Conservation (phyloP, 345 rosid species). For the Rubroshorea leprosula region DNA sequence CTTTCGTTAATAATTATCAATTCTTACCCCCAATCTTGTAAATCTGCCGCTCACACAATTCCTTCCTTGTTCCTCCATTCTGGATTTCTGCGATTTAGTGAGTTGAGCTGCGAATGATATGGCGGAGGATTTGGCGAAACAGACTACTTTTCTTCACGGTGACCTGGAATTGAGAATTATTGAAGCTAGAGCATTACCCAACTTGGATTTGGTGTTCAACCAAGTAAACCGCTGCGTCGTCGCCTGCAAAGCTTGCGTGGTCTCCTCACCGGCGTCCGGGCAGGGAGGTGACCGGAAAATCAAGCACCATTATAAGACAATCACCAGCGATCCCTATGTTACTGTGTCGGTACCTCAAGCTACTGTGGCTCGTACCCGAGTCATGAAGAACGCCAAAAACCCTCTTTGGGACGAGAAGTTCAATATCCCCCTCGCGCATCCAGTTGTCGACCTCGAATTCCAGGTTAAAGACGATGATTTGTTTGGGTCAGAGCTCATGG, state of each 20-base stretch:
- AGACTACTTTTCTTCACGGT: conserved; percentile 52
- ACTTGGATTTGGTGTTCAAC: conserved; percentile 55
- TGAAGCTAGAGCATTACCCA: conserved; percentile 57
- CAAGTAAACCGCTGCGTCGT: conserved; percentile 43
- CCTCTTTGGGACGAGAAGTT: conserved; percentile 77
- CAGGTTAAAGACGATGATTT: conserved; percentile 78
- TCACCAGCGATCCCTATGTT: conserved; percentile 84
- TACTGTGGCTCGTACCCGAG: conserved; percentile 78
- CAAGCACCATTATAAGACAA: conserved; percentile 34
- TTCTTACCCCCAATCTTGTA: too few species aligned
- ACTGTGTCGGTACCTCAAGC: conserved; percentile 83
- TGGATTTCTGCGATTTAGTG: too few species aligned
- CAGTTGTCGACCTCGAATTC: conserved; percentile 52
- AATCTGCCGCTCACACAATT: too few species aligned
- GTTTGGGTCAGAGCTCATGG: conserved; percentile 73
- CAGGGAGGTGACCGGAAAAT: conserved; percentile 11
- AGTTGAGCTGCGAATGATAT: background rate
- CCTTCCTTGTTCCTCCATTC: too few species aligned
- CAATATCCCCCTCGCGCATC: conserved; percentile 66
- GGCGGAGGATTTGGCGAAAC: conserved; percentile 28
- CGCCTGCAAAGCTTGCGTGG: conserved; percentile 29
- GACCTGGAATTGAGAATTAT: conserved; percentile 65
- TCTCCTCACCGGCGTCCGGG: conserved; percentile 3
- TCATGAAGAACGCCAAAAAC: conserved; percentile 53
- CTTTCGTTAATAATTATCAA: too few species aligned